A percentile compares a stretch with the other conserved stretches of the same genome.
Evolutionary conservation across 1,284 basidiomycete genomes (phyloP).

Genomic region (Singerocomus rubriflavus): DNA sequence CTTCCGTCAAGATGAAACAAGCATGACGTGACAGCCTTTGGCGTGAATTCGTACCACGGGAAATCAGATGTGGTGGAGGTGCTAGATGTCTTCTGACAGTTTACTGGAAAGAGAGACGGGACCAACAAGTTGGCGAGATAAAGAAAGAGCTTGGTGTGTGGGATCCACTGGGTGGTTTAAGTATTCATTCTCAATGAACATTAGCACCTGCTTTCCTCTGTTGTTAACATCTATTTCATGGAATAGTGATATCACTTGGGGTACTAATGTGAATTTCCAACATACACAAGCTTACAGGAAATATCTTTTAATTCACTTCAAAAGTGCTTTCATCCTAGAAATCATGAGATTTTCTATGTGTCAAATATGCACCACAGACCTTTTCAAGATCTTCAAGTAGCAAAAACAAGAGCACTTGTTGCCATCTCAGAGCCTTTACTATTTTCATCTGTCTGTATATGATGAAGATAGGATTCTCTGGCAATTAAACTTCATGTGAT

Average conservation of each 20-base stretch:
- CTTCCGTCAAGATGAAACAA: slow-evolving; percentile 48
- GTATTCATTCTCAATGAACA: slow-evolving; percentile 13
- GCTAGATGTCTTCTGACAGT: slow-evolving; percentile 82
- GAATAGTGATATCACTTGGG: neutral
- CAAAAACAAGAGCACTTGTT: slow-evolving; percentile 13
- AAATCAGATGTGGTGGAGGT: slow-evolving; percentile 74
- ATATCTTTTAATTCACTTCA: neutral
- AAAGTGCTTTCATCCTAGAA: slow-evolving; percentile 3
- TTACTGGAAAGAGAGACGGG: slow-evolving; percentile 97
- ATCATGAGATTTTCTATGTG: neutral
- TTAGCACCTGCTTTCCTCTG: neutral
- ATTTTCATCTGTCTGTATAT: neutral
- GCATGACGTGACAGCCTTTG: slow-evolving; percentile 58
- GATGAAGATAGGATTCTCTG: slow-evolving; percentile 27
- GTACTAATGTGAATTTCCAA: neutral
- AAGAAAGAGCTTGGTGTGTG: slow-evolving; percentile 82
- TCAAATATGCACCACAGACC: slow-evolving; percentile 6
- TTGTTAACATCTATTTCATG: neutral
- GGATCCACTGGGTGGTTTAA: slow-evolving; percentile 54
- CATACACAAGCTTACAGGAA: no score
- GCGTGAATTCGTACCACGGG: slow-evolving; percentile 88
- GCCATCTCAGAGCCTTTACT: neutral
- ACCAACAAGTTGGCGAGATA: slow-evolving; percentile 76
- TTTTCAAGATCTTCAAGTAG: neutral
- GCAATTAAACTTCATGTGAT: slow-evolving; percentile 19